Conservation (phyloP, 1,284 basidiomycete species). For the Cystobasidium pallidum region DNA sequence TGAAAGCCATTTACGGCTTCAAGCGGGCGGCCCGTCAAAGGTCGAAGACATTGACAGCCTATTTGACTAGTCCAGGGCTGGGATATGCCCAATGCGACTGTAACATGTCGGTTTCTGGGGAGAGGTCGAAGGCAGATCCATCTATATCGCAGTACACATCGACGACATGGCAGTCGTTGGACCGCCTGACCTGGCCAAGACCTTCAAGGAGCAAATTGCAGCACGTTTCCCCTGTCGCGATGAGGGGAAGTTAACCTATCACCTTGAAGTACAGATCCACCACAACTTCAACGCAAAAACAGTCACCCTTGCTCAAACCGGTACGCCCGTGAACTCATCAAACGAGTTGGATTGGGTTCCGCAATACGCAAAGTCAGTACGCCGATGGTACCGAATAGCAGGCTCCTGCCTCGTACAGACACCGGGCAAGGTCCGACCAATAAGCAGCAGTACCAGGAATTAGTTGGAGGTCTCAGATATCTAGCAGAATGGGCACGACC, state of each 20-base stretch:
- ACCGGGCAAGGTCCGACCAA: neutral
- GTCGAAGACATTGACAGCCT: constrained; percentile 9
- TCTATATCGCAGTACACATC: constrained; percentile 51
- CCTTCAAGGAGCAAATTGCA: neutral
- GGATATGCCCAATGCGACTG: constrained; percentile 11
- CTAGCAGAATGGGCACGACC: constrained; percentile 57
- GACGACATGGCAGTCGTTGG: constrained; percentile 48
- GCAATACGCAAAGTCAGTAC: neutral
- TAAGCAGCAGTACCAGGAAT: constrained; percentile 51
- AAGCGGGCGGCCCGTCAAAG: constrained; percentile 46
- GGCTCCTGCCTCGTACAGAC: neutral
- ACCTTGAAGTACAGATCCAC: neutral
- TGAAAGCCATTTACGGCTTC: constrained; percentile 45
- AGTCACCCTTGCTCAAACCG: neutral
- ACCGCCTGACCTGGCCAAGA: neutral
- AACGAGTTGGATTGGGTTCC: neutral
- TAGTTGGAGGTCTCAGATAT: constrained; percentile 59
- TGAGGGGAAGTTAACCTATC: constrained; percentile 13
- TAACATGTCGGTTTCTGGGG: neutral
- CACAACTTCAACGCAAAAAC: neutral
- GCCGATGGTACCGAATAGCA: neutral
- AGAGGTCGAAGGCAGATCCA: constrained; percentile 1
- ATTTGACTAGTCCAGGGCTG: constrained; percentile 6
- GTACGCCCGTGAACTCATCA: neutral
- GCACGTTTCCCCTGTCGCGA: constrained; percentile 8